Base-by-base conservation (phyloP, 2,329 filamentous ascomycete species). In the Epichloe coenophiala region DNA sequence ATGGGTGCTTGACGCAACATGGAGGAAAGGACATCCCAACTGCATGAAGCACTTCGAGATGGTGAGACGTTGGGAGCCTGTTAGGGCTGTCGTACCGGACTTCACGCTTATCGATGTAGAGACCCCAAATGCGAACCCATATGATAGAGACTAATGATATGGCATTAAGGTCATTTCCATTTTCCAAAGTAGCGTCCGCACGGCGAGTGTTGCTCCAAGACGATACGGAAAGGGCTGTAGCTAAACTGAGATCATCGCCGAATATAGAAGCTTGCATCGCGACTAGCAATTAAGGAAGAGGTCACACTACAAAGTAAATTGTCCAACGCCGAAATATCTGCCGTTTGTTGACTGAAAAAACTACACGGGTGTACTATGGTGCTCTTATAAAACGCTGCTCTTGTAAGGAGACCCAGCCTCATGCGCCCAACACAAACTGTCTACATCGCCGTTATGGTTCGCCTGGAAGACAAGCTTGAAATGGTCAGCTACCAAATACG, bases 1-100 rank as follows among this genome's bases (percentile, higher is more conserved):
- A 23, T 36, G 27, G 37, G 47, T 48, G 12, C 47, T 48, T 17
- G 47, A 23, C 38, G 27, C 39, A 9, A 19, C 15, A 19, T 48
- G 47, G 47, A 41, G 47, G 17, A 19, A 9, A 9, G 27, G 3
- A n/a, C 47, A 48, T 42, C 37, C 37, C 13, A 31, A 39, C 15
- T 41, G 47, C 19, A 35, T 48, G 37, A 48, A 13, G n/a, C 47
- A 48, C 23, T 48, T 48, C 31, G 17, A 48, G 7, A 48, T 41
- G 47, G 47, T 48, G 39, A 9, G 8, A 39, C 4, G 7, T 13
- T 48, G 47, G 47, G 15, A 13, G 15, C 39, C 47, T 5, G 17
- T 48, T 2, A n/a, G 31, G 12, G 21, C 3, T 3, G 47, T 39
- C 7, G 47, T 33, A 12, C 39, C 47, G 3, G 9, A 27, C 7